Evolutionary conservation across 1,284 basidiomycete genomes (phyloP).

Genomic region (Gastroboletus turbinatus): DNA sequence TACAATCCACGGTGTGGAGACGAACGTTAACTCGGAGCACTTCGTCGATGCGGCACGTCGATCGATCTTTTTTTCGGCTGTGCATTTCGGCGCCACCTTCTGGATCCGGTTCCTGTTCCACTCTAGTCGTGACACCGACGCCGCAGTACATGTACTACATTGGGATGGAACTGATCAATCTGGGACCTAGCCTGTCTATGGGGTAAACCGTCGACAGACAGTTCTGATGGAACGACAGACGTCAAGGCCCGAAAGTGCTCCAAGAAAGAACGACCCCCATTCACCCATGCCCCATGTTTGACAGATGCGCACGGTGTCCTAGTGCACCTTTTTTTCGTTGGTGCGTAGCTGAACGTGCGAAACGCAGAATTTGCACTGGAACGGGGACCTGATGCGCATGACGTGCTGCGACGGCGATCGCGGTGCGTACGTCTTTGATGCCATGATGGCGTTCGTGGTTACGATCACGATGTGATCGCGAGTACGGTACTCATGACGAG

Average conservation of each 20-base stretch:
- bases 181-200: too few species aligned
- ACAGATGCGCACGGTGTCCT: background rate
- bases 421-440: too few species aligned
- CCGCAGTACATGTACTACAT: background rate
- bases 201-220: too few species aligned
- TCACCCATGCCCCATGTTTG: background rate
- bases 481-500: background rate
- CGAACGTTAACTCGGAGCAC: background rate
- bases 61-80: background rate
- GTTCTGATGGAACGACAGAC: background rate
- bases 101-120: background rate
- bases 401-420: background rate
- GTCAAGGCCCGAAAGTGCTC: too few species aligned
- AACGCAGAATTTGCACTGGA: background rate
- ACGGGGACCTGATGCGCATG: background rate
- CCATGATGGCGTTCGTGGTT: background rate
- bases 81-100: background rate
- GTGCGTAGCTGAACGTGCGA: background rate
- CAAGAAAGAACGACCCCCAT: background rate
- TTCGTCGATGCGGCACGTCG: background rate
- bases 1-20: background rate
- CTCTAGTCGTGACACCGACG: background rate
- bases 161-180: background rate
- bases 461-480: background rate
- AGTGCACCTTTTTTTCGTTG: background rate